Percentiles rank a stretch among this genome's conserved stretches.
These are phyloP conservation scores for Fusarium pilosicola DNA, from an alignment of 2,329 filamentous ascomycete species.

Conservation along the genomic window DNA sequence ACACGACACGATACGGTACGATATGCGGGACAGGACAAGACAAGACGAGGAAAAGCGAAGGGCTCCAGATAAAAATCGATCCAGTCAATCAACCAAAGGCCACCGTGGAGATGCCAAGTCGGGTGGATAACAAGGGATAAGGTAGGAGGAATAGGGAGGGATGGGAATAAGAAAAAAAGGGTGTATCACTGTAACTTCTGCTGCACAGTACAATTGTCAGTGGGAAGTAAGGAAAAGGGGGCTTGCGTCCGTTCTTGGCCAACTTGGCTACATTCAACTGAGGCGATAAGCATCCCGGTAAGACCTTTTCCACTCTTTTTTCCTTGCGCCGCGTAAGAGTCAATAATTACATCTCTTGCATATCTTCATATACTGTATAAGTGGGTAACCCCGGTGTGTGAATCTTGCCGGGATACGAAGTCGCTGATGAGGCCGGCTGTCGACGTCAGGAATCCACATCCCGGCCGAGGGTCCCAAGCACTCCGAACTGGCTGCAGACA, in stretches of 20 bases:
- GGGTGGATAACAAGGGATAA: conserved; percentile 8
- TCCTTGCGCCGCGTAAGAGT: conserved; percentile 17
- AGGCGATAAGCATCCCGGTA: conserved; percentile 11
- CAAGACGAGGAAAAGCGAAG: conserved; percentile 10
- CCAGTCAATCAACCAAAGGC: conserved; percentile 23
- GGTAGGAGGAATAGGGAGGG: background rate
- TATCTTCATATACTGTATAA: background rate
- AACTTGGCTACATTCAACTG: conserved; percentile 24
- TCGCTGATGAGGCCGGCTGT: background rate
- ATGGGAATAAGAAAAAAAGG: conserved; percentile 5
- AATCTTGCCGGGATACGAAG: background rate
- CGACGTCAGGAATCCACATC: conserved; percentile 3
- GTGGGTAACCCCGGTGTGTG: background rate
- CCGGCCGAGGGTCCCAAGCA: background rate
- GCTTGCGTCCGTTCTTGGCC: conserved; percentile 15
- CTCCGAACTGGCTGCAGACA: background rate
- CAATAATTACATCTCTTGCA: background rate
- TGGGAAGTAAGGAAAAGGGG: conserved; percentile 17
- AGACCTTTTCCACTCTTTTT: conserved; percentile 10
- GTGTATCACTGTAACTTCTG: conserved; percentile 8
- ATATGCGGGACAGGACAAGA: conserved; percentile 1
- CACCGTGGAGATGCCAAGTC: conserved; percentile 30
- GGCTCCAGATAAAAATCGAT: conserved; percentile 26
- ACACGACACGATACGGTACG: background rate
- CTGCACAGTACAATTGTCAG: conserved; percentile 4